Percentiles rank a stretch among this genome's conserved stretches.
These are phyloP conservation scores for Thielaviopsis ethacetica DNA, from an alignment of 2,329 filamentous ascomycete species.

Conservation along the genomic window DNA sequence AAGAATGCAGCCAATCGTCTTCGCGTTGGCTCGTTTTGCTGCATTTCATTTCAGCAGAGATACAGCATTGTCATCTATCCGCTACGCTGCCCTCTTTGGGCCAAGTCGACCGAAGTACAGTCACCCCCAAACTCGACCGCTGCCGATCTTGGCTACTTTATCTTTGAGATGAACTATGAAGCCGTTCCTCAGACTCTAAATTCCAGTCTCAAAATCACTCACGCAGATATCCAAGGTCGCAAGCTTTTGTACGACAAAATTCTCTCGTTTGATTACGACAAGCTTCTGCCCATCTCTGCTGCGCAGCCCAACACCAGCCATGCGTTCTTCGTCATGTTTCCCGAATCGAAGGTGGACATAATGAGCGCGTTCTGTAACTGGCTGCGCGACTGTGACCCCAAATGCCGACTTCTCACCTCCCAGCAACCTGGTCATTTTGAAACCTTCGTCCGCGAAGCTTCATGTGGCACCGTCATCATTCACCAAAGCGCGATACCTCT, in stretches of 20 bases:
- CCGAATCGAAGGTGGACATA: conserved; percentile 20
- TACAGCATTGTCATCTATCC: conserved; percentile 24
- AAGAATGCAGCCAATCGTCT: conserved; percentile 21
- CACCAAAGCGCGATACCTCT: conserved; percentile 26
- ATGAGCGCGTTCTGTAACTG: conserved; percentile 27
- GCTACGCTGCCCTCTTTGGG: conserved; percentile 21
- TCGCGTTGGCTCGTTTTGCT: conserved; percentile 20
- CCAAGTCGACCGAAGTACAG: conserved; percentile 12
- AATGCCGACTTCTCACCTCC: conserved; percentile 27
- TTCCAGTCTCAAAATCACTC: background rate
- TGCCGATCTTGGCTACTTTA: conserved; percentile 20
- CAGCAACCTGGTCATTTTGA: conserved; percentile 29
- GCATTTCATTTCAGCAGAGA: conserved; percentile 20
- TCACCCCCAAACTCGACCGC: conserved; percentile 6
- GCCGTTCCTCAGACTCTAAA: background rate
- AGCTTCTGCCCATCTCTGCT: conserved; percentile 15
- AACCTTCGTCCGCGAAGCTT: conserved; percentile 21
- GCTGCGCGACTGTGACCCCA: conserved; percentile 24
- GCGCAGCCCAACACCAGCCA: conserved; percentile 14
- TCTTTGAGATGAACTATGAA: conserved; percentile 20
- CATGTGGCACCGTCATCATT: conserved; percentile 24
- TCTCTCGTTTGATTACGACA: conserved; percentile 20
- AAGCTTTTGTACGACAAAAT: conserved; percentile 18
- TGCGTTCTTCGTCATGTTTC: conserved; percentile 34
- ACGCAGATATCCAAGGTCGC: background rate